A percentile compares a stretch with the other conserved stretches of the same genome.
Evolutionary conservation across 2,329 filamentous ascomycete species (phyloP).

Genomic region (Pleurostoma richardsiae): DNA sequence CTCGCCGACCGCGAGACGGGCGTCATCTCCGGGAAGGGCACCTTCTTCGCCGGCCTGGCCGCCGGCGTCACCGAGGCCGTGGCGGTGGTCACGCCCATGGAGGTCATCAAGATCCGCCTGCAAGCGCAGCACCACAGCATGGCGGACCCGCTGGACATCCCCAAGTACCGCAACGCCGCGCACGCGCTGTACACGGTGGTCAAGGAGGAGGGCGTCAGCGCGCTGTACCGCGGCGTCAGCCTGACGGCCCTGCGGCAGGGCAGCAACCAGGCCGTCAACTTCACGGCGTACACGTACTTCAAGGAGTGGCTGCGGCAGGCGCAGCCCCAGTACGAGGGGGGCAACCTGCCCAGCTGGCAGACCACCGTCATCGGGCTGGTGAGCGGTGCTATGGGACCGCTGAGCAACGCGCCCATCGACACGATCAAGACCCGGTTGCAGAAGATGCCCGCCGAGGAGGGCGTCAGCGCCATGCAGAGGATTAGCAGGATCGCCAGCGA

Average conservation of each 20-base stretch:
- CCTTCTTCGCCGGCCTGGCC: constrained; percentile 70
- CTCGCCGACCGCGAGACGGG: constrained; percentile 67
- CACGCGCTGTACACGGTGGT: constrained; percentile 81
- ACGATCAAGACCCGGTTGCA: constrained; percentile 98
- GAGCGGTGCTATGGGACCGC: constrained; percentile 87
- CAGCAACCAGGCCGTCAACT: constrained; percentile 97
- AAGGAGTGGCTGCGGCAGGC: constrained; percentile 69
- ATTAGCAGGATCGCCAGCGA: constrained; percentile 75
- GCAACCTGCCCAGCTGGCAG: constrained; percentile 76
- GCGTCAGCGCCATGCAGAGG: constrained; percentile 73
- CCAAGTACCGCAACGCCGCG: constrained; percentile 95
- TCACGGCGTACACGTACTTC: constrained; percentile 94
- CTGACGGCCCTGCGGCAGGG: constrained; percentile 92
- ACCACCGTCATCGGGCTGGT: constrained; percentile 89
- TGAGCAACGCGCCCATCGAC: constrained; percentile 96
- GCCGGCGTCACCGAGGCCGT: constrained; percentile 97
- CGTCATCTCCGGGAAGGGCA: constrained; percentile 63
- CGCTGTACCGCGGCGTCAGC: constrained; percentile 88
- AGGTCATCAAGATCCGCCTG: constrained; percentile 97
- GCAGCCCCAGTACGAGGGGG: constrained; percentile 63
- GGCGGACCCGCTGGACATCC: constrained; percentile 91
- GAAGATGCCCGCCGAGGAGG: constrained; percentile 76
- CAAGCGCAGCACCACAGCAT: constrained; percentile 98
- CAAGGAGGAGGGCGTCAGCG: constrained; percentile 81
- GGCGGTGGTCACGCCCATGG: constrained; percentile 95